Evolutionary conservation across 2,329 filamentous ascomycete genomes (phyloP).

Genomic region (Neonectria sp.): DNA sequence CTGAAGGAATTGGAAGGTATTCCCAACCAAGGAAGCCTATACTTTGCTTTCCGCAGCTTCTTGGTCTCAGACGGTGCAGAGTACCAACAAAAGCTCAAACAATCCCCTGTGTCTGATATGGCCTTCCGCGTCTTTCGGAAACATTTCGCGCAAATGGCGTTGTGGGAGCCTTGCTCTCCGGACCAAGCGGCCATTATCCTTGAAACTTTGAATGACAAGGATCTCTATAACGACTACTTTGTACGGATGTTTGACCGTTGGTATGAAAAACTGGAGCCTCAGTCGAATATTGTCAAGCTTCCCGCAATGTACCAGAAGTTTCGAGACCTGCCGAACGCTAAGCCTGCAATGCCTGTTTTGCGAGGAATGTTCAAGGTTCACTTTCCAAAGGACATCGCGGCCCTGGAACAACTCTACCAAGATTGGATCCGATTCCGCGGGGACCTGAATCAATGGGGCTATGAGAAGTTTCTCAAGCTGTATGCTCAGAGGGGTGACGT

Average conservation of each 20-base stretch:
- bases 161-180: slow-evolving; percentile 53
- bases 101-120: slow-evolving; percentile 37
- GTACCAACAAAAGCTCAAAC: slow-evolving; percentile 42
- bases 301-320: slow-evolving; percentile 63
- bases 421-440: slow-evolving; percentile 64
- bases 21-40: slow-evolving; percentile 49
- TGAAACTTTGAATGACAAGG: slow-evolving; percentile 54
- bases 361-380: slow-evolving; percentile 62
- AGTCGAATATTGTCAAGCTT: slow-evolving; percentile 52
- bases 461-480: slow-evolving; percentile 64
- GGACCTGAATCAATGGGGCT: slow-evolving; percentile 60
- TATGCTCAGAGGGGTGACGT: slow-evolving; percentile 65
- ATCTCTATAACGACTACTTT: slow-evolving; percentile 63
- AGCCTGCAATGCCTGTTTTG: slow-evolving; percentile 58
- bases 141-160: slow-evolving; percentile 50
- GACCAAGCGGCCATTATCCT: slow-evolving; percentile 57
- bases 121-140: slow-evolving; percentile 49
- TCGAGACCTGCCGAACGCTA: slow-evolving; percentile 57
- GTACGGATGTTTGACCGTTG: slow-evolving; percentile 50
- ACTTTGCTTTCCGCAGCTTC: slow-evolving; percentile 54
- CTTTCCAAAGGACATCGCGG: slow-evolving; percentile 55
- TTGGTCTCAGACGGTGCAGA: slow-evolving; percentile 47
- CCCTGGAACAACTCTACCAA: slow-evolving; percentile 62
- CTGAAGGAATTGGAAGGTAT: slow-evolving; percentile 45
- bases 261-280: slow-evolving; percentile 48